Conservation (phyloP, 306 rosid genomes). For the Pyrus betulifolia region DNA sequence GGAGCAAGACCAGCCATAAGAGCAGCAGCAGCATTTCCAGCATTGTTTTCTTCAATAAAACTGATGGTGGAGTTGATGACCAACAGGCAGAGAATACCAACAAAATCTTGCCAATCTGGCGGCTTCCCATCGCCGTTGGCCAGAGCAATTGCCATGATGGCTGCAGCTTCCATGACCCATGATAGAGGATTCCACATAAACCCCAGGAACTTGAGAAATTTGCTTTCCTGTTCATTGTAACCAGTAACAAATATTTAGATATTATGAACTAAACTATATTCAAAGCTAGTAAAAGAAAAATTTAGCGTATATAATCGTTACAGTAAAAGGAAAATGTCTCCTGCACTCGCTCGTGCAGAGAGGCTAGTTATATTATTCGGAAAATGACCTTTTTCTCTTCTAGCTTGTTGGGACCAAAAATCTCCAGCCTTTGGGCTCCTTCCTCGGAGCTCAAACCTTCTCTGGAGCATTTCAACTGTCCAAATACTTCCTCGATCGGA, state of each 20-base stretch:
- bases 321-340: background rate
- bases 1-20: conserved; percentile 99
- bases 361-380: background rate
- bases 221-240: conserved; percentile 68
- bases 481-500: conserved; percentile 90
- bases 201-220: conserved; percentile 86
- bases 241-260: background rate
- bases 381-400: conserved; percentile 82
- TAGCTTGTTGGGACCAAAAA: conserved; percentile 94
- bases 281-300: background rate
- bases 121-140: conserved; percentile 85
- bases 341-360: background rate
- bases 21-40: conserved; percentile 98
- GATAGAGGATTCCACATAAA: conserved; percentile 99
- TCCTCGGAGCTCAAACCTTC: conserved; percentile 71
- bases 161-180: conserved; percentile 99
- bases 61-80: conserved; percentile 94
- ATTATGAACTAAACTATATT: background rate
- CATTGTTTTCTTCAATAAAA: conserved; percentile 97
- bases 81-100: conserved; percentile 73
- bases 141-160: conserved; percentile 89
- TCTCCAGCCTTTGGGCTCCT: conserved; percentile 77
- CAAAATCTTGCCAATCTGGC: conserved; percentile 98
- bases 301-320: background rate
- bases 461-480: conserved; percentile 70